Evolutionary conservation across 768 basidiomycete genomes (phyloP).

Genomic region (Neoboletus subvelutipes): DNA sequence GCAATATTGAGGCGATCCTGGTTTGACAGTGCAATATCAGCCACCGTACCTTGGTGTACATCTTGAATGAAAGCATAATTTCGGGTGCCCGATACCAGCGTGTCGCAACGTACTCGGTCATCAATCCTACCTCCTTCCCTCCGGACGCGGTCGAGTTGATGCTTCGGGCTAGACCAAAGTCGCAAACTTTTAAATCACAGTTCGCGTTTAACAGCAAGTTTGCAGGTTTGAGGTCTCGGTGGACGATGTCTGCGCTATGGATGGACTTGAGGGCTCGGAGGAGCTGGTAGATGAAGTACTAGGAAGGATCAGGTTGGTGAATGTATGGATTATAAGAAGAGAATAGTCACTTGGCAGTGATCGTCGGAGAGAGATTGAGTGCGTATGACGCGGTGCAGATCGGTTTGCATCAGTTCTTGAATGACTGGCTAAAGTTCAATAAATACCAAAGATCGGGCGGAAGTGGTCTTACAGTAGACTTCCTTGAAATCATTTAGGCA

Average conservation of each 20-base stretch:
- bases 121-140: conserved; percentile 63
- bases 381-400: conserved; percentile 87
- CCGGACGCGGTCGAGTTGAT: conserved; percentile 51
- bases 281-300: conserved; percentile 84
- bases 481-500: conserved; percentile 78
- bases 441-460: background rate
- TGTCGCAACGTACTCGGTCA: conserved; percentile 89
- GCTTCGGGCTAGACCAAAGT: conserved; percentile 81
- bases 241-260: conserved; percentile 81
- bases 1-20: conserved; percentile 1
- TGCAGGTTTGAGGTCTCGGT: conserved; percentile 80
- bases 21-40: conserved; percentile 8
- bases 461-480: conserved; percentile 64
- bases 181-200: conserved; percentile 86
- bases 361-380: conserved; percentile 90
- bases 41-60: conserved; percentile 64
- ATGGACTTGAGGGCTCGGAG: conserved; percentile 87
- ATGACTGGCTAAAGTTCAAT: conserved; percentile 48
- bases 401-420: conserved; percentile 89
- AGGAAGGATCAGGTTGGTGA: conserved; percentile 18
- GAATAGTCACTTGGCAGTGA: conserved; percentile 65
- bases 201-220: conserved; percentile 88
- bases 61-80: conserved; percentile 93
- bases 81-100: conserved; percentile 93
- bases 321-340: background rate